phyloP scores from a whole-genome alignment of 2,329 filamentous ascomycete species.

The Thermomyces lanuginosus region DNA sequence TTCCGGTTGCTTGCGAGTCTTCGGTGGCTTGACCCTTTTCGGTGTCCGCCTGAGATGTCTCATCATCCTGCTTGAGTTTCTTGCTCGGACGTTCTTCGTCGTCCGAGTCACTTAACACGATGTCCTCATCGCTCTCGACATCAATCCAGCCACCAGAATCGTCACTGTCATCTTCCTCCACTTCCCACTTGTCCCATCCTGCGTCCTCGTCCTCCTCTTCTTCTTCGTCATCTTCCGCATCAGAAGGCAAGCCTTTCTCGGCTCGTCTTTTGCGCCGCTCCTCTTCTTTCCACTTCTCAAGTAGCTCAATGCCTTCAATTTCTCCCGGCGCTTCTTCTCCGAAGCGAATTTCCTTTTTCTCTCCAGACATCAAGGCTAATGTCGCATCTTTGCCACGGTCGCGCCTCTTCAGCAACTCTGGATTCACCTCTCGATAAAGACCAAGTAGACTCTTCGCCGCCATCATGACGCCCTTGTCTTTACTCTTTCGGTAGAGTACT shows the following conservation, averaged over 20 bases:
- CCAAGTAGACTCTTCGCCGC: conserved; percentile 82
- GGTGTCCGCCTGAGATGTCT: conserved; percentile 16
- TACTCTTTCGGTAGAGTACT: conserved; percentile 89
- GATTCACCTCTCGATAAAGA: conserved; percentile 78
- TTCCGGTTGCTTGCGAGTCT: conserved; percentile 22
- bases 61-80: conserved; percentile 40
- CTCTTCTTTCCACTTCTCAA: conserved; percentile 88
- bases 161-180: conserved; percentile 43
- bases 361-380: conserved; percentile 60
- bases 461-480: conserved; percentile 99
- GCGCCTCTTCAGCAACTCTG: conserved; percentile 73
- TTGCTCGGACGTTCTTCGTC: conserved; percentile 54
- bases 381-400: conserved; percentile 84
- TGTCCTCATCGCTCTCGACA: conserved; percentile 67
- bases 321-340: conserved; percentile 65
- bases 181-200: conserved; percentile 43
- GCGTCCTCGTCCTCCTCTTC: conserved; percentile 45
- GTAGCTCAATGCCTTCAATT: conserved; percentile 81
- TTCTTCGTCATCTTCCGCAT: conserved; percentile 44
- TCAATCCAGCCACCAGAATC: conserved; percentile 88
- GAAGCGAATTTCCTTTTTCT: conserved; percentile 60
- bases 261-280: conserved; percentile 58
- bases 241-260: conserved; percentile 49
- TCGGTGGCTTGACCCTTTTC: conserved; percentile 24
- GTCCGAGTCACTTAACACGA: conserved; percentile 55